phyloP scores from a whole-genome alignment of 2,329 filamentous ascomycete species.

The Sporothrix phasma region DNA sequence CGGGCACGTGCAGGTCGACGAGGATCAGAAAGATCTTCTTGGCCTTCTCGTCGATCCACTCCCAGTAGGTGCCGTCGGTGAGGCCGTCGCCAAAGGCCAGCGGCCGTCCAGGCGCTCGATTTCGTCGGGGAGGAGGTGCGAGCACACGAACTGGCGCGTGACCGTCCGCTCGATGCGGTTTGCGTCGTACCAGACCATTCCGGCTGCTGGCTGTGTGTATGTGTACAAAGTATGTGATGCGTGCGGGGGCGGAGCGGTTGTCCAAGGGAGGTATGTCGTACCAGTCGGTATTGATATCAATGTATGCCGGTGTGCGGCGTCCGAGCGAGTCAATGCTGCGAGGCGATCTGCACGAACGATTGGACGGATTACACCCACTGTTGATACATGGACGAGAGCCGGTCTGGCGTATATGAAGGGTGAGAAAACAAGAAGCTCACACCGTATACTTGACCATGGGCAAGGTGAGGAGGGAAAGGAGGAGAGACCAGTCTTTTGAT shows the following conservation, averaged over 20 bases:
- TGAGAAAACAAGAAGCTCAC: background rate
- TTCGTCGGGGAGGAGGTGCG: slow-evolving; percentile 54
- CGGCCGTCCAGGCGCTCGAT: slow-evolving; percentile 50
- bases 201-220: background rate
- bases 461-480: background rate
- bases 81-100: slow-evolving; percentile 57
- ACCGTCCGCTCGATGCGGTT: slow-evolving; percentile 60
- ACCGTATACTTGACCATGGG: background rate
- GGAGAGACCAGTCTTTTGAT: background rate
- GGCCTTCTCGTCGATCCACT: slow-evolving; percentile 63
- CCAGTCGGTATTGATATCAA: background rate
- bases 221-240: too few relatives aligned
- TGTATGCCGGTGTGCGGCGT: background rate
- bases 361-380: background rate
- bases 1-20: slow-evolving; percentile 57
- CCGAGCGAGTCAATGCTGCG: background rate
- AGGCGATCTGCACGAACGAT: background rate
- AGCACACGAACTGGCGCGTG: slow-evolving; percentile 56
- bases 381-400: background rate
- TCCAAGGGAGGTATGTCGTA: background rate
- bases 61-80: slow-evolving; percentile 66
- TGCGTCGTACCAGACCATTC: slow-evolving; percentile 55
- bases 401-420: background rate
- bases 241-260: background rate
- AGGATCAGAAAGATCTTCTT: slow-evolving; percentile 63